These are phyloP conservation scores for Acorus gramineus DNA, from an alignment of 106 monocot genomes.

Conservation along the genomic window DNA sequence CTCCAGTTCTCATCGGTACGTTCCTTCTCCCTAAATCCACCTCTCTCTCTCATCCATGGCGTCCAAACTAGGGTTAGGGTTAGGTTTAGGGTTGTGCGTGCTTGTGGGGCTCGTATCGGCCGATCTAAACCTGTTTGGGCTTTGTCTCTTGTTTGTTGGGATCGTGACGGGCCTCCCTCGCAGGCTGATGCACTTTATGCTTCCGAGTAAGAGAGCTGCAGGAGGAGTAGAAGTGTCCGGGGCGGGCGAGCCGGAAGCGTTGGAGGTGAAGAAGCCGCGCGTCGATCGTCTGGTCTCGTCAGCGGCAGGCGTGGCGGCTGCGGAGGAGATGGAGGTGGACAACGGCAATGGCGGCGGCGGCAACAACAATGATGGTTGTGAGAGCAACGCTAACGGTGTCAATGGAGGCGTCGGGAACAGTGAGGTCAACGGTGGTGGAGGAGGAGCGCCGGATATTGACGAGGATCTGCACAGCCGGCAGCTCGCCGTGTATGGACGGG, in stretches of 20 bases:
- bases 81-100: background rate
- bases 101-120: background rate
- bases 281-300: constrained; percentile 23
- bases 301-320: constrained; percentile 6
- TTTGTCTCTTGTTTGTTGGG: constrained; percentile 15
- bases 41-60: background rate
- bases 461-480: constrained; percentile 83
- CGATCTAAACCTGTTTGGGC: background rate
- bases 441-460: constrained; percentile 43
- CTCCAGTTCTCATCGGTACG: background rate
- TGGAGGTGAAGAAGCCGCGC: constrained; percentile 25
- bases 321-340: constrained; percentile 11
- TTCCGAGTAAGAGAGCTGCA: constrained; percentile 45
- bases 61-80: background rate
- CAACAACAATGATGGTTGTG: background rate
- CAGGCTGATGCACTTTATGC: constrained; percentile 54
- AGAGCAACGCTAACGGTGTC: background rate
- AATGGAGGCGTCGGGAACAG: constrained; percentile 6
- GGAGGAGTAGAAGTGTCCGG: constrained; percentile 14
- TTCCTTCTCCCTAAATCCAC: no score
- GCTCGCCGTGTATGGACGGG: constrained; percentile 77
- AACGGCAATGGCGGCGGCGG: constrained; percentile 8
- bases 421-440: constrained; percentile 24
- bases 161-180: constrained; percentile 22
- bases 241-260: constrained; percentile 9